These are phyloP conservation scores for Caryopteris hybrid DNA, from an alignment of 305 asterid genomes.

Conservation along the genomic window DNA sequence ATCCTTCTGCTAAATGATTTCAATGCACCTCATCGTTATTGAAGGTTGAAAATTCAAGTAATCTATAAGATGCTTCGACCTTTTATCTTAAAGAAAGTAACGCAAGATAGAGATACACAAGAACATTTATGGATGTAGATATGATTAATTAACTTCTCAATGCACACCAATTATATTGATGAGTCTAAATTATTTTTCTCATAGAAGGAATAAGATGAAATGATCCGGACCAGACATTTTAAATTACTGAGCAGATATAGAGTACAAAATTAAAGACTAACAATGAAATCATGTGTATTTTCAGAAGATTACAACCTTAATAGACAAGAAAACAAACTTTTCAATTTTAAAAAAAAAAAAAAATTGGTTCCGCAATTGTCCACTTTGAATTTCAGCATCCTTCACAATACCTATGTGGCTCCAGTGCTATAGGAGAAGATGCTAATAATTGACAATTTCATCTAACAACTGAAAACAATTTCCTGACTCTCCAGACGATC, in stretches of 20 bases:
- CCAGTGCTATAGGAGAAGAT: neutral
- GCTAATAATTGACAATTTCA: slow-evolving; percentile 2
- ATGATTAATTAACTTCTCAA: neutral
- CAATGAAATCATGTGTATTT: neutral
- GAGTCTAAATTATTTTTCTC: neutral
- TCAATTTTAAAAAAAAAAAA: neutral
- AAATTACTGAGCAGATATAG: neutral
- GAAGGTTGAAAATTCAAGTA: too few relatives aligned
- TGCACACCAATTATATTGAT: neutral
- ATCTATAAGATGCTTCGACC: too few relatives aligned
- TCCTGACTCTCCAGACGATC: slow-evolving; percentile 63
- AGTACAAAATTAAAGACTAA: neutral
- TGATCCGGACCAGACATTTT: neutral
- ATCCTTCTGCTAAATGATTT: too few relatives aligned
- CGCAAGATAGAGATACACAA: too few relatives aligned
- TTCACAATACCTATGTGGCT: neutral
- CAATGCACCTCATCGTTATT: too few relatives aligned
- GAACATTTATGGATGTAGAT: too few relatives aligned
- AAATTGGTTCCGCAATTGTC: neutral
- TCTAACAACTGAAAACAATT: slow-evolving; percentile 49
- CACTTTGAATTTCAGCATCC: neutral
- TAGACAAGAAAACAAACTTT: neutral
- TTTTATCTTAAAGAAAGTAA: too few relatives aligned
- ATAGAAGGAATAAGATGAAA: neutral
- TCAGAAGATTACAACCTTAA: neutral